phyloP scores from a whole-genome alignment of 2,329 filamentous ascomycete genomes.

The Botryosphaeria agaves region DNA sequence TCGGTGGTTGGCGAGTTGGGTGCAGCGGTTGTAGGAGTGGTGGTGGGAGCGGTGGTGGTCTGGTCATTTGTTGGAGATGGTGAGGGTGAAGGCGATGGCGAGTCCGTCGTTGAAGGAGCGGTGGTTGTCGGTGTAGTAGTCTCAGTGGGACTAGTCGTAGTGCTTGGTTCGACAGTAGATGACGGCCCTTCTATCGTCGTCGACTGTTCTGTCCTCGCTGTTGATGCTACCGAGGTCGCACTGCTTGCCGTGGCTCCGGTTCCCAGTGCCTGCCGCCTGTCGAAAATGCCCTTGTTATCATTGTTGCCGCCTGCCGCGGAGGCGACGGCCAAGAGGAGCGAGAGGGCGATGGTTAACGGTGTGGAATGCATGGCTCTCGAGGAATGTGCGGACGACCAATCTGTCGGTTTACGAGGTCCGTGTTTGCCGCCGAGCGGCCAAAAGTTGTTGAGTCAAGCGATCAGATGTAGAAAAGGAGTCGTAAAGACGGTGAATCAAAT shows the following conservation, averaged over 20 bases:
- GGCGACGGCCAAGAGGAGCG: background rate
- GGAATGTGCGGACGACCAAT: too few species aligned
- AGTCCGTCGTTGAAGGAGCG: background rate
- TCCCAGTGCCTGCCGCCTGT: too few species aligned
- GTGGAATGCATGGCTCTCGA: too few species aligned
- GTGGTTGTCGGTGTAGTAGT: conserved; percentile 2
- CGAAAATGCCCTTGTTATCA: too few species aligned
- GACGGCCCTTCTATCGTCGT: conserved; percentile 76
- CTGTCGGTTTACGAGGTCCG: too few species aligned
- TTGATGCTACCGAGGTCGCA: too few species aligned
- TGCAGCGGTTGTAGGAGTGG: conserved; percentile 3
- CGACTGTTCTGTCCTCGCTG: conserved; percentile 86
- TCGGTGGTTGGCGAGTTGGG: conserved; percentile 2
- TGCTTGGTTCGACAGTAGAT: conserved; percentile 94
- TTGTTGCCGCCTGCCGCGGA: background rate
- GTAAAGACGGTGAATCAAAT: too few species aligned
- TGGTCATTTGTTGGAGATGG: background rate
- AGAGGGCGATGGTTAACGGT: too few species aligned
- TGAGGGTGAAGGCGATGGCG: background rate
- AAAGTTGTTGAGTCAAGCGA: too few species aligned
- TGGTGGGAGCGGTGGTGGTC: background rate
- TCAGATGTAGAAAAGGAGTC: too few species aligned
- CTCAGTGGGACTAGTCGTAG: conserved; percentile 1
- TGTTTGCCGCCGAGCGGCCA: too few species aligned
- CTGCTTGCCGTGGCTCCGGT: background rate